These are phyloP conservation scores for Tricladium varicosporioides DNA, from an alignment of 2,329 filamentous ascomycete genomes.

Conservation along the genomic window DNA sequence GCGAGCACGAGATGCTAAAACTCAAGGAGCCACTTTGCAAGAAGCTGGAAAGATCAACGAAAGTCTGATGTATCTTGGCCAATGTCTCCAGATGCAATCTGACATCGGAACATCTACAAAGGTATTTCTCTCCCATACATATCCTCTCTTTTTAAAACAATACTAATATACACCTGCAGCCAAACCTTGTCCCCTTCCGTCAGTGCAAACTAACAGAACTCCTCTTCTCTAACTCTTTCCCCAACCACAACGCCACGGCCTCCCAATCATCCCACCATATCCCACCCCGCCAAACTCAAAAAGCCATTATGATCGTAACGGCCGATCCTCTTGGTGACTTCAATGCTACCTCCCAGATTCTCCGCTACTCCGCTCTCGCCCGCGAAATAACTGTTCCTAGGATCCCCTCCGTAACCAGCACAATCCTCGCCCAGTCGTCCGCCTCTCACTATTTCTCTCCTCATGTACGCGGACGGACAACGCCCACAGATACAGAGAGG, in stretches of 20 bases:
- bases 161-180: slow-evolving; percentile 41
- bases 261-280: slow-evolving; percentile 31
- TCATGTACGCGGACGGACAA: slow-evolving; percentile 27
- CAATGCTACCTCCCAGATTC: slow-evolving; percentile 93
- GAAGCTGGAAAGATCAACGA: slow-evolving; percentile 99
- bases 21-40: slow-evolving; percentile 84
- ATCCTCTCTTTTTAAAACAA: too few species aligned
- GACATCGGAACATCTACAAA: slow-evolving; percentile 72
- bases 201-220: slow-evolving; percentile 85
- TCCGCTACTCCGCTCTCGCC: slow-evolving; percentile 90
- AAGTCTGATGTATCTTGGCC: slow-evolving; percentile 95
- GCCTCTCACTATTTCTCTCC: slow-evolving; percentile 25
- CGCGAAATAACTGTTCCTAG: slow-evolving; percentile 90
- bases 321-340: slow-evolving; percentile 92
- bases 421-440: slow-evolving; percentile 46
- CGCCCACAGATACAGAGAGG: slow-evolving; percentile 44
- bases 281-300: slow-evolving; percentile 65
- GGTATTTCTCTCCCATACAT: slow-evolving; percentile 43
- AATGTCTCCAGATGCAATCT: slow-evolving; percentile 94
- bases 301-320: slow-evolving; percentile 93
- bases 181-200: slow-evolving; percentile 72
- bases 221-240: slow-evolving; percentile 86
- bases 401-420: slow-evolving; percentile 76
- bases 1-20: slow-evolving; percentile 89
- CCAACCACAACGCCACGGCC: slow-evolving; percentile 24